Percentiles rank a stretch among this genome's conserved stretches.
Conservation (phyloP, 164 flowering plant species). For the Tetrastigma voinierianum region DNA sequence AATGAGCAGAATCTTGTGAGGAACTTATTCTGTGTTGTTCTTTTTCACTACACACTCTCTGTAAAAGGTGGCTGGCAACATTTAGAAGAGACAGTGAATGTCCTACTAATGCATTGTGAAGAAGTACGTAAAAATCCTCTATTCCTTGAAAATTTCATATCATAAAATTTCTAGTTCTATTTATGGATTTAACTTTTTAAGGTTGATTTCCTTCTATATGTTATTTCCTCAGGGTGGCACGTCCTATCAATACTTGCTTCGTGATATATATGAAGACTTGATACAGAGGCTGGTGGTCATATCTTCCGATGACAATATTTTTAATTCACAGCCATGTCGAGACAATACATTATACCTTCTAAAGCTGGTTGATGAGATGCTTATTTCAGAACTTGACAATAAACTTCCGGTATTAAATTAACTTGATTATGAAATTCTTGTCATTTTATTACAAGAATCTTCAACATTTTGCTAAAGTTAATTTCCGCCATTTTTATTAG, state of each 20-base stretch:
- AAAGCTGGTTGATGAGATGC: conserved; percentile 85
- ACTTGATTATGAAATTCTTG: neutral
- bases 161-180: neutral
- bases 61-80: conserved; percentile 99
- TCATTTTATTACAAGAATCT: no score
- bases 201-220: neutral
- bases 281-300: conserved; percentile 50
- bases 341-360: conserved; percentile 88
- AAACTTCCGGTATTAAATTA: conserved; percentile 65
- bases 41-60: conserved; percentile 61
- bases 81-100: conserved; percentile 85
- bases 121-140: conserved; percentile 45
- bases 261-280: conserved; percentile 76
- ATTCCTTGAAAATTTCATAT: neutral
- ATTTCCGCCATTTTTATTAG: no score
- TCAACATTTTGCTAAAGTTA: conserved; percentile 30
- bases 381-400: conserved; percentile 61
- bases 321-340: conserved; percentile 86
- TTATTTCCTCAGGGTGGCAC: conserved; percentile 51
- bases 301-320: conserved; percentile 70
- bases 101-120: conserved; percentile 56
- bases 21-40: conserved; percentile 72
- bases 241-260: conserved; percentile 48
- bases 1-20: conserved; percentile 59
- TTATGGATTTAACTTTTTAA: neutral